These are phyloP conservation scores for Pyrenopolyporus hunteri DNA, from an alignment of 495 filamentous ascomycete genomes.

Conservation along the genomic window DNA sequence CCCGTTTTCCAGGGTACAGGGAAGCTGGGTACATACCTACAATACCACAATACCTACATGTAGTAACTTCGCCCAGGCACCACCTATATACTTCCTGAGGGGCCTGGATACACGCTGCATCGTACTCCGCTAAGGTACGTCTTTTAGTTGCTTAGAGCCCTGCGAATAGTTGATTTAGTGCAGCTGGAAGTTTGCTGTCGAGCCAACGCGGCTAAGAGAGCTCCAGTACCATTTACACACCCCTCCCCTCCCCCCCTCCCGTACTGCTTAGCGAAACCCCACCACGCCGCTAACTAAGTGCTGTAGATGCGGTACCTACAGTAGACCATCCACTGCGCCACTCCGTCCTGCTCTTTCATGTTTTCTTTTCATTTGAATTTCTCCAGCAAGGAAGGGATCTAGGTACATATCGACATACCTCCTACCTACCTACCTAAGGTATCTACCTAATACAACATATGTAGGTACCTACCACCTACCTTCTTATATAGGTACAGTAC, in stretches of 20 bases:
- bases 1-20: background rate
- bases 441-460: background rate
- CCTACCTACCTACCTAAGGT: too few species aligned
- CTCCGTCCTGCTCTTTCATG: slow-evolving; percentile 7
- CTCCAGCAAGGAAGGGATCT: slow-evolving; percentile 14
- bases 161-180: slow-evolving; percentile 27
- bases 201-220: slow-evolving; percentile 25
- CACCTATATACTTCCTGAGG: too few species aligned
- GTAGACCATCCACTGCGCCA: slow-evolving; percentile 13
- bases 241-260: slow-evolving; percentile 18
- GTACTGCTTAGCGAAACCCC: slow-evolving; percentile 5
- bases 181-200: slow-evolving; percentile 25
- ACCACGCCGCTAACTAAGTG: slow-evolving; percentile 11
- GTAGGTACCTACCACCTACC: background rate
- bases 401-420: too few species aligned
- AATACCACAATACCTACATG: too few species aligned
- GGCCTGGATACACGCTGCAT: slow-evolving; percentile 16
- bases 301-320: slow-evolving; percentile 21
- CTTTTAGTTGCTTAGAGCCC: slow-evolving; percentile 30
- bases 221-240: slow-evolving; percentile 24
- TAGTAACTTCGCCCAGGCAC: background rate
- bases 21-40: too few species aligned
- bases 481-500: background rate
- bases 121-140: slow-evolving; percentile 22
- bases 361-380: too few species aligned